Base-by-base conservation (phyloP, 2,329 filamentous ascomycete species). In the Fusarium scirpi region DNA sequence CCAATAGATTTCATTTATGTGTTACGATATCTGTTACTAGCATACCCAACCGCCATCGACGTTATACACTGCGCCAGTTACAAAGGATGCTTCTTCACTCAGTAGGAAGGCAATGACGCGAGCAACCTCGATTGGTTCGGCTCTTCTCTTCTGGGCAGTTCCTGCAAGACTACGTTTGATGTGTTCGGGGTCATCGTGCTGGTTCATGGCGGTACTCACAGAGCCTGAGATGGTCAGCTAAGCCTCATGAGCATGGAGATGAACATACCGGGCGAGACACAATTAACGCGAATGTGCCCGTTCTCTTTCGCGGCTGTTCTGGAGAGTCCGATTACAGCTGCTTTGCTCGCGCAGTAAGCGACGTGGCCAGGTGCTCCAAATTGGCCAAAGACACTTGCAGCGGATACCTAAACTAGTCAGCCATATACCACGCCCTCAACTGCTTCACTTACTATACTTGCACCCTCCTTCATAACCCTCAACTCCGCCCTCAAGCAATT, bases 401-500 rank as follows among this genome's bases (percentile, higher is more conserved):
- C 64, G 1, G 64, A 65, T 10, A 71, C 69, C 69, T 70, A 3
- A 0, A 6, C 3, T 0, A 18, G 10, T 68, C 77, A 59, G 82
- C 80, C 79, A 79, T 77, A 24, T 76, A 76, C 27, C 82, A 76
- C 1, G 81, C 52, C 15, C 69, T 62, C 3, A 77, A 2, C 78
- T 32, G 0, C 3, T n/a, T n/a, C 3, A 20, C 61, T 30, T 22
- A 74, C 69, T 6, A 74, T 74, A 22, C 71, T 72, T 3, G 61
- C 65, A 0, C 71, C 66, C 76, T 80, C 27, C 79, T 76, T 62
- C 60, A 15, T 74, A 1, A 46, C 77, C 70, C 76, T 78, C 13
- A 88, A 62, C 71, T 88, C 74, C n/a, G 84, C 82, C 18, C 84
- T 77, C 62, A 89, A 64, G 62, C 84, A 86, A 52, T 85, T 82